These are phyloP conservation scores for Ehretia macrophylla DNA, from an alignment of 257 asterid species.

Conservation along the genomic window DNA sequence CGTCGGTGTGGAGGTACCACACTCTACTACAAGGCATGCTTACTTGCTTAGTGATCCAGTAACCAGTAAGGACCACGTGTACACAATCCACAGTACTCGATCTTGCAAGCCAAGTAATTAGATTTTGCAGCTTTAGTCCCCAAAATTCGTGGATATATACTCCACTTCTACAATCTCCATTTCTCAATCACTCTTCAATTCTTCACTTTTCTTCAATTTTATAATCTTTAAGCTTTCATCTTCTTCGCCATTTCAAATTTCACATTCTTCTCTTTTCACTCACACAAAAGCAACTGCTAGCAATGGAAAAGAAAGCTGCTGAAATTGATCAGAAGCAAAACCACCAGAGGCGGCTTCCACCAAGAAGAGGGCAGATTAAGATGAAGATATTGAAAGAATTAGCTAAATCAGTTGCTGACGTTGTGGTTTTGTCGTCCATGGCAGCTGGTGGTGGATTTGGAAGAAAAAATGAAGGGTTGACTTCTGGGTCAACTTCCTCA, in stretches of 20 bases:
- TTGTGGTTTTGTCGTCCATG: neutral
- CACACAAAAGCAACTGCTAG: neutral
- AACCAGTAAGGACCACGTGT: neutral
- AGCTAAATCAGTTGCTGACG: conserved; percentile 1
- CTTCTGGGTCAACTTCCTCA: neutral
- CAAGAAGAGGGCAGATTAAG: conserved; percentile 10
- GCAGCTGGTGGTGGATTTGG: too few species aligned
- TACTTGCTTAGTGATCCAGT: too few species aligned
- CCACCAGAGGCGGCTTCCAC: neutral
- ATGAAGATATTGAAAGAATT: neutral
- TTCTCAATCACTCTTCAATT: neutral
- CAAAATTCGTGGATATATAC: neutral
- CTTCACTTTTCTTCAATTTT: neutral
- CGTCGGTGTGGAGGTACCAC: too few species aligned
- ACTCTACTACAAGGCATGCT: too few species aligned
- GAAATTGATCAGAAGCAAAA: neutral
- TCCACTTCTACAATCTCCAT: neutral
- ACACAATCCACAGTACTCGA: too few species aligned
- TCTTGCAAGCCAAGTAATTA: conserved; percentile 3
- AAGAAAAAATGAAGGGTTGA: too few species aligned
- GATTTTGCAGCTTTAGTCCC: neutral
- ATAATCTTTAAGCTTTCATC: neutral
- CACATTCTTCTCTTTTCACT: too few species aligned
- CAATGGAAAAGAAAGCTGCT: neutral
- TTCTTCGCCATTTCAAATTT: neutral